These are phyloP conservation scores for Magnaporthiopsis rhizophila DNA, from an alignment of 2,329 filamentous ascomycete species.

Conservation along the genomic window DNA sequence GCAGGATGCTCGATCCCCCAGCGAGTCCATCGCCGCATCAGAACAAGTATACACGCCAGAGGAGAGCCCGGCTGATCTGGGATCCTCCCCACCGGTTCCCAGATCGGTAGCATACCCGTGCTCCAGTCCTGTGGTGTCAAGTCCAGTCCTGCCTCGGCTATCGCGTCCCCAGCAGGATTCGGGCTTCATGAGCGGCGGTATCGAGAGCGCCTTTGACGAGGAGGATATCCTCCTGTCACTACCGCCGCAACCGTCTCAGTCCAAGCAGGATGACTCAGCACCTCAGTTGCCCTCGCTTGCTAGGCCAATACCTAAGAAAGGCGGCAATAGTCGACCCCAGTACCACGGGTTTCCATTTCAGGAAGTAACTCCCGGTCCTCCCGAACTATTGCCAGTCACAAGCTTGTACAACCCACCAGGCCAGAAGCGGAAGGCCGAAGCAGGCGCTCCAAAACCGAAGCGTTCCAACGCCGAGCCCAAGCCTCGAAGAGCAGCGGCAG, in stretches of 20 bases:
- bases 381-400: conserved; percentile 32
- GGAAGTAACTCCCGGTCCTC: conserved; percentile 34
- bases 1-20: conserved; percentile 47
- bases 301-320: conserved; percentile 11
- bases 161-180: conserved; percentile 59
- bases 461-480: conserved; percentile 14
- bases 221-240: conserved; percentile 37
- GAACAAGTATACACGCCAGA: conserved; percentile 44
- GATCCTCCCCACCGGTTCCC: conserved; percentile 82
- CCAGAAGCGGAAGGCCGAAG: conserved; percentile 8
- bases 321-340: conserved; percentile 10
- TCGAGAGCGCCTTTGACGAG: conserved; percentile 63
- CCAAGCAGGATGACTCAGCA: conserved; percentile 8
- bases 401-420: conserved; percentile 32
- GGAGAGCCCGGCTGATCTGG: conserved; percentile 72
- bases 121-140: conserved; percentile 65
- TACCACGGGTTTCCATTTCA: conserved; percentile 27
- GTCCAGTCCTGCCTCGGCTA: conserved; percentile 65
- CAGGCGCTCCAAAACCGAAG: conserved; percentile 9
- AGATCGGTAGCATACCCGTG: conserved; percentile 46
- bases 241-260: conserved; percentile 19
- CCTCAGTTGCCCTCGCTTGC: conserved; percentile 8
- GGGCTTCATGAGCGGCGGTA: conserved; percentile 75
- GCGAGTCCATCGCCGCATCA: conserved; percentile 42
- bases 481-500: not conserved